Evolutionary conservation across 139 green algal species (phyloP).

Genomic region (Trebouxia sp.): DNA sequence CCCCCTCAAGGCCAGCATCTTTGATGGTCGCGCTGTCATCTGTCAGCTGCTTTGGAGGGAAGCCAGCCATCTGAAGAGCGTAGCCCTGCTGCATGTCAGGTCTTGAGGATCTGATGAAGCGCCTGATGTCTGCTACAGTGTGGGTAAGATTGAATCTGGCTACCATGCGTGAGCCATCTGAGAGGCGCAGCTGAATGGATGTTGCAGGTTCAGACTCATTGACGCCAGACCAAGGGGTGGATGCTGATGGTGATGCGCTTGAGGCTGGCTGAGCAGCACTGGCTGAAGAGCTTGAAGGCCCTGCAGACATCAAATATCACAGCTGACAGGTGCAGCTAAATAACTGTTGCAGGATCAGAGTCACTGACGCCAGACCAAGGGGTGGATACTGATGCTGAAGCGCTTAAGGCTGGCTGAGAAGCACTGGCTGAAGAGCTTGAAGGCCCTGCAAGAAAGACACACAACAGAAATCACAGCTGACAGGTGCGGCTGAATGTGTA

Average conservation of each 20-base stretch:
- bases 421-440: too few relatives aligned
- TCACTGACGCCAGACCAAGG: too few relatives aligned
- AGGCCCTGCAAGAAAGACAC: too few relatives aligned
- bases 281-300: conserved; percentile 16
- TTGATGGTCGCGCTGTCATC: conserved; percentile 76
- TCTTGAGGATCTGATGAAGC: conserved; percentile 73
- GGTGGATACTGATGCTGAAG: too few relatives aligned
- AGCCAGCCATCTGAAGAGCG: conserved; percentile 64
- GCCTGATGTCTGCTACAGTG: conserved; percentile 79
- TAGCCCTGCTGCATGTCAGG: conserved; percentile 31
- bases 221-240: conserved; percentile 66
- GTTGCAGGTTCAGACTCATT: conserved; percentile 76
- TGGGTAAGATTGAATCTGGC: conserved; percentile 86
- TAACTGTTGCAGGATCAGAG: neutral
- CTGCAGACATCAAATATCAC: too few relatives aligned
- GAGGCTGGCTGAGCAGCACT: conserved; percentile 17
- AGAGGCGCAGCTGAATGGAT: conserved; percentile 84
- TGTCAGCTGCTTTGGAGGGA: conserved; percentile 63
- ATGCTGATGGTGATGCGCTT: conserved; percentile 5
- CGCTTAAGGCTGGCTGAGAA: too few relatives aligned
- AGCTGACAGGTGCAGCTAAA: neutral
- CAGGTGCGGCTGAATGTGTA: conserved; percentile 85
- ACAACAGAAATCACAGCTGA: too few relatives aligned
- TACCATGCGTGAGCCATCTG: conserved; percentile 78
- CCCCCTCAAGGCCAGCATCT: conserved; percentile 76